These are phyloP conservation scores for Aschersonia sp. DNA, from an alignment of 2,329 filamentous ascomycete species.

Conservation along the genomic window DNA sequence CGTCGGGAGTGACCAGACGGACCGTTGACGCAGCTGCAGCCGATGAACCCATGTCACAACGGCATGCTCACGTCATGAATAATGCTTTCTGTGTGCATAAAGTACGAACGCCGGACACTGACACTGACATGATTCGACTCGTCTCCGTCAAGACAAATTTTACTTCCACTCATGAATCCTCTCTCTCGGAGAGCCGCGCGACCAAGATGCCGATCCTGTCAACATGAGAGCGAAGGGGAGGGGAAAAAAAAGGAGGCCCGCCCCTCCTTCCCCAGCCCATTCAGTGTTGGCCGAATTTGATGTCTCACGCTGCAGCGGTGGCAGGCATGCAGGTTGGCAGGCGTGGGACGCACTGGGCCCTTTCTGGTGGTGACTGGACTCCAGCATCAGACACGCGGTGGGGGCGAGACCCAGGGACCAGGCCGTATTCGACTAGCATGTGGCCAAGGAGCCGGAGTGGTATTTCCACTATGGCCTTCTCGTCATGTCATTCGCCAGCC, in stretches of 20 bases:
- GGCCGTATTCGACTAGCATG: neutral
- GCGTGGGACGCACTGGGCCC: neutral
- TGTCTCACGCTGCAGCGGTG: neutral
- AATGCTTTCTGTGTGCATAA: too few relatives aligned
- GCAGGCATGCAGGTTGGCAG: neutral
- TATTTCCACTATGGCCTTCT: neutral
- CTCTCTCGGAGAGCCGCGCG: too few relatives aligned
- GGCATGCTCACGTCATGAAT: too few relatives aligned
- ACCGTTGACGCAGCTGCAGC: neutral
- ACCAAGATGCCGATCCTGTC: too few relatives aligned
- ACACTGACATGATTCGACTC: too few relatives aligned
- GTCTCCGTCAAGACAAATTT: too few relatives aligned
- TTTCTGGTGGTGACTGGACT: neutral
- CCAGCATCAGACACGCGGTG: neutral
- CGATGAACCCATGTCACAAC: too few relatives aligned
- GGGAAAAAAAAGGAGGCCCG: too few relatives aligned
- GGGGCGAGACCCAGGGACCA: neutral
- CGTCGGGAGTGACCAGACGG: neutral
- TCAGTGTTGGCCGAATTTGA: neutral
- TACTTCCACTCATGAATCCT: too few relatives aligned
- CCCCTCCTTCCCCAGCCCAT: too few relatives aligned
- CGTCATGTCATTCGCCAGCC: neutral
- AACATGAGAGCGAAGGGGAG: too few relatives aligned
- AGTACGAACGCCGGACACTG: too few relatives aligned
- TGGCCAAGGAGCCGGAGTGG: neutral